Evolutionary conservation across 148 eudicot species (phyloP).

Genomic region (Chenopodium formosanum): DNA sequence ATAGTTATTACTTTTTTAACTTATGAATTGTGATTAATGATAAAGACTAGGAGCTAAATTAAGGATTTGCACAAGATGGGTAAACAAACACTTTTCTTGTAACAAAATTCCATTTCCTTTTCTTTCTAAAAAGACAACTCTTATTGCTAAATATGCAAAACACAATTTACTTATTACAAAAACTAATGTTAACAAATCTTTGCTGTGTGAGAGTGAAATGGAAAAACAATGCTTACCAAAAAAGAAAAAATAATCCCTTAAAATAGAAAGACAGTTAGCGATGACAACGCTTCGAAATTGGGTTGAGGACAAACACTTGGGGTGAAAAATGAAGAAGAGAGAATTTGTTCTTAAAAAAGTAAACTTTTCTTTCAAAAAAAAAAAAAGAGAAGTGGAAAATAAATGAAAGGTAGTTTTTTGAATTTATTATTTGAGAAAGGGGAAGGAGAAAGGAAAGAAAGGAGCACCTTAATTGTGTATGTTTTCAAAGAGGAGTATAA

Average conservation of each 20-base stretch:
- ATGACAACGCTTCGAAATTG: slow-evolving; percentile 16
- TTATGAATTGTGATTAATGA: not conserved
- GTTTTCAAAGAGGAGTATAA: slow-evolving; percentile 27
- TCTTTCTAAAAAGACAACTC: not conserved
- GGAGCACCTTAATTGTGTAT: slow-evolving; percentile 15
- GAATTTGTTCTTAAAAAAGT: not conserved
- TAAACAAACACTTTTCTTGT: not conserved
- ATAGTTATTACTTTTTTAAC: too few species aligned
- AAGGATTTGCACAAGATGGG: not conserved
- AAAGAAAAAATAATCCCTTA: slow-evolving; percentile 4
- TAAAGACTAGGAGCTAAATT: not conserved
- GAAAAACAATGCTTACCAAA: slow-evolving; percentile 1
- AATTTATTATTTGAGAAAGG: not conserved
- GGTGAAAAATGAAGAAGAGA: not conserved
- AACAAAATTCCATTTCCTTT: not conserved
- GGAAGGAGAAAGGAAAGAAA: slow-evolving; percentile 22
- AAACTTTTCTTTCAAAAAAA: not conserved
- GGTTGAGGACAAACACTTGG: slow-evolving; percentile 10
- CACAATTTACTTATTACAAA: not conserved
- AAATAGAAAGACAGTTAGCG: slow-evolving; percentile 31
- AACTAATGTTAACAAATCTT: slow-evolving; percentile 10
- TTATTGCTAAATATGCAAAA: slow-evolving; percentile 5
- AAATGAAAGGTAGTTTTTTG: too few species aligned
- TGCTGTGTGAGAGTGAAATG: not conserved
- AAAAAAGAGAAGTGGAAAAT: not conserved